phyloP scores from a whole-genome alignment of 2,329 filamentous ascomycete species.

The Metarhizium sp. region DNA sequence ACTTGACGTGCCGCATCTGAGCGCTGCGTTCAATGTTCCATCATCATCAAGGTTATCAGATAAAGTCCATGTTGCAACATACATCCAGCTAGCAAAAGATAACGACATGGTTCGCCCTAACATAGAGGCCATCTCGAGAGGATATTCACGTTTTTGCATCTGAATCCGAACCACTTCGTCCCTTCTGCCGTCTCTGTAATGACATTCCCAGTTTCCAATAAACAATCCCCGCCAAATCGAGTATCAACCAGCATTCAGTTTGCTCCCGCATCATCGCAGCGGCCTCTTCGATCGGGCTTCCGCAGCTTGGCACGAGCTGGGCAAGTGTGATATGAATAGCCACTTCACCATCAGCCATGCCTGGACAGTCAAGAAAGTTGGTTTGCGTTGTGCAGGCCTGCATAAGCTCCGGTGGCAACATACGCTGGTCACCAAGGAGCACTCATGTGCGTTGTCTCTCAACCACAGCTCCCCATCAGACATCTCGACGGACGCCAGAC shows the following conservation, averaged over 20 bases:
- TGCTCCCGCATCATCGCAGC: background rate
- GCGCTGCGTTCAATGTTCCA: background rate
- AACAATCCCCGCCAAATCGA: background rate
- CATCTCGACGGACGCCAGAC: slow-evolving; percentile 34
- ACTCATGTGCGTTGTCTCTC: background rate
- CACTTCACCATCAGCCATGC: background rate
- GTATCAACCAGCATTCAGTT: background rate
- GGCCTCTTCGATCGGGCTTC: background rate
- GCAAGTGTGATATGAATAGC: slow-evolving; percentile 2
- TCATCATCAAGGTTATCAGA: background rate
- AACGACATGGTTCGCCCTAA: background rate
- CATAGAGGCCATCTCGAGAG: background rate
- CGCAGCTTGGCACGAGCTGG: background rate
- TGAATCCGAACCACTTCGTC: background rate
- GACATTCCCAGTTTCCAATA: background rate
- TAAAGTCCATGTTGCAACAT: background rate
- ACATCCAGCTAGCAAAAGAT: background rate
- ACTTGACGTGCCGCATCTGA: background rate
- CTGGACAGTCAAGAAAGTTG: background rate
- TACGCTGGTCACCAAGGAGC: background rate
- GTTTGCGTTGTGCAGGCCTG: background rate
- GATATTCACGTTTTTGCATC: background rate
- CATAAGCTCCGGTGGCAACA: background rate
- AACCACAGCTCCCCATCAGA: background rate
- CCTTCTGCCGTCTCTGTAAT: background rate